phyloP scores from a whole-genome alignment of 208 protist genomes.

The Trypanosoma lewisi region DNA sequence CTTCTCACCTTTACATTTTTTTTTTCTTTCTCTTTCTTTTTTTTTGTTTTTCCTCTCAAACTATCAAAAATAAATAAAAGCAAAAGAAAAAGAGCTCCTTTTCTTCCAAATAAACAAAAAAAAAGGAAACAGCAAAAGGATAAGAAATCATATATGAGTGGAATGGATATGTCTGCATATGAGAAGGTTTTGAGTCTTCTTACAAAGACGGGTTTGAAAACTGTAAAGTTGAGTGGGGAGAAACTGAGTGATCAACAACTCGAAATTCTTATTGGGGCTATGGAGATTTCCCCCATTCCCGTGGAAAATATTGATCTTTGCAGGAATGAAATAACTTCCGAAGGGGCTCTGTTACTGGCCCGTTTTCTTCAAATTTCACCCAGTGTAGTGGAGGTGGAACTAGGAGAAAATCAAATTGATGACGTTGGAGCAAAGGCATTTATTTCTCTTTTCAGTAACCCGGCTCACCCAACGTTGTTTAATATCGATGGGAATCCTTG shows the following conservation, averaged over 20 bases:
- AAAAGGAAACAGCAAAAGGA: no score
- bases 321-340: conserved; percentile 60
- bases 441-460: conserved; percentile 39
- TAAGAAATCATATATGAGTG: no score
- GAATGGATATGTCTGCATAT: conserved; percentile 20
- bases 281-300: conserved; percentile 48
- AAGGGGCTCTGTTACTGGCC: conserved; percentile 34
- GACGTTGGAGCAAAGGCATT: conserved; percentile 56
- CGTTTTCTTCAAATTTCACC: conserved; percentile 38
- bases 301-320: conserved; percentile 49
- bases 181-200: conserved; percentile 39
- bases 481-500: conserved; percentile 60
- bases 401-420: conserved; percentile 65
- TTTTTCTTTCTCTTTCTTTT: conserved; percentile 17
- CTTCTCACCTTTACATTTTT: no score
- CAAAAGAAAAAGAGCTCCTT: no score
- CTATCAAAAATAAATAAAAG: conserved; percentile 10
- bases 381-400: conserved; percentile 43
- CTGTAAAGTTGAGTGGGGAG: conserved; percentile 41
- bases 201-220: conserved; percentile 37
- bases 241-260: conserved; percentile 51
- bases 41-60: conserved; percentile 10
- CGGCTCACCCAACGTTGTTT: conserved; percentile 33
- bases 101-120: conserved; percentile 1
- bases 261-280: conserved; percentile 53